Conservation (phyloP, 2,329 filamentous ascomycete species). For the Mycocentrospora acerina region DNA sequence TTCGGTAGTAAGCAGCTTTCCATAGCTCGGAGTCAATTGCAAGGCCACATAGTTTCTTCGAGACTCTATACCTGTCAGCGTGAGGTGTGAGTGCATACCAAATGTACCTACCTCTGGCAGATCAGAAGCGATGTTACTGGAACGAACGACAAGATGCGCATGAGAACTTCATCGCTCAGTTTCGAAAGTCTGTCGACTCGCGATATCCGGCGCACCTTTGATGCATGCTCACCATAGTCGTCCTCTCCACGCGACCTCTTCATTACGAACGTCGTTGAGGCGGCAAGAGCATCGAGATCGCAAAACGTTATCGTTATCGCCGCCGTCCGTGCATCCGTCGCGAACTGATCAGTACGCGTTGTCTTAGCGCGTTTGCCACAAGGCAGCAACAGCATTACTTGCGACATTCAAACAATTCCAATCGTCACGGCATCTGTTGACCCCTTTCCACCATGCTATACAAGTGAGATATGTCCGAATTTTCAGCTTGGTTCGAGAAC, state of each 20-base stretch:
- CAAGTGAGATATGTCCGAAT: conserved; percentile 26
- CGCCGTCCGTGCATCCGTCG: conserved; percentile 12
- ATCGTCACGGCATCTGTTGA: background rate
- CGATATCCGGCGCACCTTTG: conserved; percentile 50
- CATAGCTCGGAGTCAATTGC: conserved; percentile 84
- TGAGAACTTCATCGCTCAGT: conserved; percentile 83
- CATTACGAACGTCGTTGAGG: conserved; percentile 21
- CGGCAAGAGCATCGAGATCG: conserved; percentile 6
- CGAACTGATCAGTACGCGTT: conserved; percentile 27
- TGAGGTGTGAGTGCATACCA: background rate
- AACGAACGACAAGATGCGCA: conserved; percentile 81
- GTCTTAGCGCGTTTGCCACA: conserved; percentile 13
- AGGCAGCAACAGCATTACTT: conserved; percentile 13
- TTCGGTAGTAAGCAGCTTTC: conserved; percentile 84
- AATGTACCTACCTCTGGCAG: conserved; percentile 57
- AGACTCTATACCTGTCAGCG: conserved; percentile 57
- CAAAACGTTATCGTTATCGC: conserved; percentile 21
- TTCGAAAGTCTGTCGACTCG: conserved; percentile 64
- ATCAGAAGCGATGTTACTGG: conserved; percentile 66
- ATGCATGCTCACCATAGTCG: conserved; percentile 25
- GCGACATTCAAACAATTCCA: background rate
- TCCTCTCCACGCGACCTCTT: conserved; percentile 42
- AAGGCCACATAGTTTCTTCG: conserved; percentile 70
- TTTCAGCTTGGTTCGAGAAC: conserved; percentile 30
- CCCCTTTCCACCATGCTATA: conserved; percentile 1